Base-by-base conservation (phyloP, 1,139 yeast species). In the Saccharomyces pastorianus region DNA sequence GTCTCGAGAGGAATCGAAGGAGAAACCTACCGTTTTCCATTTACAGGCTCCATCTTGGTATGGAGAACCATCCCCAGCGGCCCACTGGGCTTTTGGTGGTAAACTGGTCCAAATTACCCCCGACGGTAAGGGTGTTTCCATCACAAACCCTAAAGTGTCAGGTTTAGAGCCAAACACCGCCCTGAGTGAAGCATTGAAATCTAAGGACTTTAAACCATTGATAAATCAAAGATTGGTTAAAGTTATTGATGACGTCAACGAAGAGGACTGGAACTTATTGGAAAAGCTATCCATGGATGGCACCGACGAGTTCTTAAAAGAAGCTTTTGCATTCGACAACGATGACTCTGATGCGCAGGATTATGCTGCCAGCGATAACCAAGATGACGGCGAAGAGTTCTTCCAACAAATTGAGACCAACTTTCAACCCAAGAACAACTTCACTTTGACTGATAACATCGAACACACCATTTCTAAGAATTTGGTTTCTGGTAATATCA, bases 1-100 rank as follows among this genome's bases (percentile, higher is more conserved):
- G 34, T 83, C 95, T 1, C 78, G 85, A 27, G 73, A 74, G 44
- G 73, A 74, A 53, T 49, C 61, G 4, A 60, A 55, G 44, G 70
- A 65, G 55, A 69, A 68, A 52, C 70, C 71, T 32, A 61, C 58
- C 9, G 61, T 66, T 61, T 76, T 81, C 34, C 75, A 78, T 17
- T 38, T 67, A 58, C 96, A 90, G 71, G 95, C 98, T 25, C 99
- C 99, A 47, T 70, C 74, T 55, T 95, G 99, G 99, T 80, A 89
- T 58, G 80, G 81, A 59, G 78, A 85, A 59, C 90, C 90, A n/a
- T 76, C 80, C 2, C 77, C 85, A 50, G 96, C 85, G 8, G 76
- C 83, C 5, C 65, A 65, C 17, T 95, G 95, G 75, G 99, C 96
- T 0, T 93, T 90, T 73, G 99, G 99, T 54, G 96, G 96, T 47